These are phyloP conservation scores for Mortierella sp. DNA, from an alignment of 371 early-diverging fungal species.

Conservation along the genomic window DNA sequence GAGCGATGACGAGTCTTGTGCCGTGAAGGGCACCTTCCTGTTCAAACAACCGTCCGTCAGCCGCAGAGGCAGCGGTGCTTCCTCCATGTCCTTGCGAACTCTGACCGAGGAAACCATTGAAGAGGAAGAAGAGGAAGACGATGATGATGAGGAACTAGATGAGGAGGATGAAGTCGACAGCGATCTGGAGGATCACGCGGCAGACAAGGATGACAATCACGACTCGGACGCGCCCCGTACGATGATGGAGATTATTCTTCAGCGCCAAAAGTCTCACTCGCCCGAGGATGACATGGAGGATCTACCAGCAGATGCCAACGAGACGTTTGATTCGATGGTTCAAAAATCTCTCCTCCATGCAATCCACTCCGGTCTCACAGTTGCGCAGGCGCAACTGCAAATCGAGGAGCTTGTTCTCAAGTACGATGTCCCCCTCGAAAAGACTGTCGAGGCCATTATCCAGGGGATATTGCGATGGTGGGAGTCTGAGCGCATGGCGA, in stretches of 20 bases:
- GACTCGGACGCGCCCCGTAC: conserved; percentile 33
- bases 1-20: conserved; percentile 12
- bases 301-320: conserved; percentile 44
- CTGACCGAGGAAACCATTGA: conserved; percentile 25
- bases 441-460: conserved; percentile 57
- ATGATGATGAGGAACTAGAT: conserved; percentile 12
- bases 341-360: conserved; percentile 65
- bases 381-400: conserved; percentile 66
- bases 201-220: conserved; percentile 11
- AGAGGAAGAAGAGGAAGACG: conserved; percentile 19
- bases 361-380: conserved; percentile 62
- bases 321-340: conserved; percentile 61
- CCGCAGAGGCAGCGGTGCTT: conserved; percentile 14
- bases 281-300: conserved; percentile 42
- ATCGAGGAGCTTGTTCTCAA: conserved; percentile 69
- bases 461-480: conserved; percentile 42
- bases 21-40: background rate
- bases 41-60: conserved; percentile 3
- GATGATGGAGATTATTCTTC: conserved; percentile 48
- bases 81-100: conserved; percentile 9
- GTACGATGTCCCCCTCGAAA: conserved; percentile 61
- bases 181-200: conserved; percentile 11
- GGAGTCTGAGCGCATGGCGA: conserved; percentile 36
- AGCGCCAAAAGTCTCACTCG: conserved; percentile 28
- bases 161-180: conserved; percentile 30